Base-by-base conservation (phyloP, 306 rosid genomes). In the Oemleria cerasiformis region DNA sequence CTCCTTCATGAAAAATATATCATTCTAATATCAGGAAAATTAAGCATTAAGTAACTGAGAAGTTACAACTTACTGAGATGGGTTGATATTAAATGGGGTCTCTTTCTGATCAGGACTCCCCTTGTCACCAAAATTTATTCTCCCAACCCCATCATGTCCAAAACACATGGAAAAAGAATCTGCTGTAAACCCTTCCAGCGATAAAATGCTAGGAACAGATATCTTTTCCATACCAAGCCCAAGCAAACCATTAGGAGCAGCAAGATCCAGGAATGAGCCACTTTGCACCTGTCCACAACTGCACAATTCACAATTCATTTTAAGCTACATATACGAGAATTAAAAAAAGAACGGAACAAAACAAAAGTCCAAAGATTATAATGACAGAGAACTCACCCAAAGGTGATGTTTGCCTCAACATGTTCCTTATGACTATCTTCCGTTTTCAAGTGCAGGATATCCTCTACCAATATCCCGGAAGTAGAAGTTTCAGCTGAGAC, bases 91-190 rank as follows among this genome's bases (percentile, higher is more conserved):
- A 84, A 93, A 86, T 34, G 97, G 92, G 75, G 97, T 93, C 79
- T 88, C 92, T 68, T 83, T 84, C 73, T 93, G 98, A 79, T 83
- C 96, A 71, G 86, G 79, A 85, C 88, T 87, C 74, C 98, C 96
- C 84, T 86, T 82, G 90, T 92, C 98, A 72, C 96, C 96, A 70
- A 92, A 92, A 78, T 87, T 90, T 78, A 90, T 90, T 79, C 98
- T 86, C 77, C 98, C 98, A 76, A 90, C 39, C 43, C 98, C 96
- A 78, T 90, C 96, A 17, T 75, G 87, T 76, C 98, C 92, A 65
- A 92, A 93, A 83, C 98, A 93, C 98, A 93, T 88, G 75, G 98
- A 90, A 75, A 93, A 90, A 54, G 98, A 93, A 86, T 93, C 86
- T 50, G 92, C 90, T 5, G 77, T 90, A 57, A 87, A 81, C 16